Conservation (phyloP, 177 flowering plant genomes). For the Vitis hybrid region DNA sequence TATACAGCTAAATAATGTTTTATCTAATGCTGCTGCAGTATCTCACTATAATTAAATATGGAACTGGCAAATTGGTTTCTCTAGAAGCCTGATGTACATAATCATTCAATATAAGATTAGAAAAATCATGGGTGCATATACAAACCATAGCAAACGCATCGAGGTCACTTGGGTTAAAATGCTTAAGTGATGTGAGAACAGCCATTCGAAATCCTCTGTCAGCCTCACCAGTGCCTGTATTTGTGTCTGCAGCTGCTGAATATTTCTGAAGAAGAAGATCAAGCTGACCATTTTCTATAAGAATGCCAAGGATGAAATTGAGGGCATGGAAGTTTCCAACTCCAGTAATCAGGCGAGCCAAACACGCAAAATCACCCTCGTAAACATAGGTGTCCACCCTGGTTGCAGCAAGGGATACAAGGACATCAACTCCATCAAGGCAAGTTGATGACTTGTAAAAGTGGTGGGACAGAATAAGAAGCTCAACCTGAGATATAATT, state of each 20-base stretch:
- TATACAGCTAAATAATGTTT: background rate
- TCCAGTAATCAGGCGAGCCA: constrained; percentile 96
- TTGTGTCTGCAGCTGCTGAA: constrained; percentile 76
- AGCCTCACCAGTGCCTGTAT: constrained; percentile 74
- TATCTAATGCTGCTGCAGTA: background rate
- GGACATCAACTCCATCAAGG: constrained; percentile 99
- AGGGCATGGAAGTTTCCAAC: constrained; percentile 97
- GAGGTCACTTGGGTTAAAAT: constrained; percentile 81
- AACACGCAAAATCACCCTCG: constrained; percentile 96
- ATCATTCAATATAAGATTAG: background rate
- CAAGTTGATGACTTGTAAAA: constrained; percentile 98
- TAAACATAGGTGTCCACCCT: constrained; percentile 95
- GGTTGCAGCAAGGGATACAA: constrained; percentile 97
- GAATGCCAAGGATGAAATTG: constrained; percentile 92
- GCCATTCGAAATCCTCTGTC: constrained; percentile 96
- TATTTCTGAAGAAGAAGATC: constrained; percentile 95
- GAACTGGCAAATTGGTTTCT: background rate
- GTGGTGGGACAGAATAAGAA: constrained; percentile 94
- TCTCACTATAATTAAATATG: no score
- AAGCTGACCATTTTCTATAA: constrained; percentile 92
- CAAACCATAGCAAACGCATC: constrained; percentile 96
- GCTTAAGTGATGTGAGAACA: constrained; percentile 89
- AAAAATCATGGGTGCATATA: constrained; percentile 10
- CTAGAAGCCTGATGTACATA: background rate
- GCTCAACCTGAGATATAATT: constrained; percentile 80